These are phyloP conservation scores for Tephrocybe rancida DNA, from an alignment of 768 basidiomycete species.

Conservation along the genomic window DNA sequence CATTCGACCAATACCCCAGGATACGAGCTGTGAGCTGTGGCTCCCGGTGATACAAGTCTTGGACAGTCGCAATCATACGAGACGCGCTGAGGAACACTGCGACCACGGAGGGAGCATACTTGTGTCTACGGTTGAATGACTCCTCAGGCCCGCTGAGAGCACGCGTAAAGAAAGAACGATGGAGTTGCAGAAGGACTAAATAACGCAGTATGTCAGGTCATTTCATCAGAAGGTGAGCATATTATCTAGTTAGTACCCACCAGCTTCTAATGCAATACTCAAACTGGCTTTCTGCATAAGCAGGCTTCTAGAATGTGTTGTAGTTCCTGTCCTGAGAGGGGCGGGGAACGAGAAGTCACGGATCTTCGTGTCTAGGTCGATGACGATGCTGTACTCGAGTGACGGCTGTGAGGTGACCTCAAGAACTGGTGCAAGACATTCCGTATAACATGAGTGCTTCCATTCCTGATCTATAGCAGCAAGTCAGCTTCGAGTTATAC, in stretches of 20 bases:
- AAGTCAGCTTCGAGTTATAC: not conserved
- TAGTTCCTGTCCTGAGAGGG: slow-evolving; percentile 42
- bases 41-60: slow-evolving; percentile 57
- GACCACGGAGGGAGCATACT: slow-evolving; percentile 70
- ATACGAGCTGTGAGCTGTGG: slow-evolving; percentile 60
- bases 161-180: slow-evolving; percentile 68
- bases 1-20: slow-evolving; percentile 55
- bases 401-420: slow-evolving; percentile 58
- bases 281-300: slow-evolving; percentile 64
- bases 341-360: slow-evolving; percentile 63
- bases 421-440: slow-evolving; percentile 64
- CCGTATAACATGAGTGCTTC: slow-evolving; percentile 64
- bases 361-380: slow-evolving; percentile 59
- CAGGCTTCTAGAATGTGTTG: slow-evolving; percentile 42
- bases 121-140: slow-evolving; percentile 62
- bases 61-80: slow-evolving; percentile 62
- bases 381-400: slow-evolving; percentile 48
- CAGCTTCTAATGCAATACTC: slow-evolving; percentile 62
- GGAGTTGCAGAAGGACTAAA: slow-evolving; percentile 65
- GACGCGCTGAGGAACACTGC: slow-evolving; percentile 68
- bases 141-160: slow-evolving; percentile 60
- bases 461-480: slow-evolving; percentile 62
- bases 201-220: not conserved
- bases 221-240: not conserved
- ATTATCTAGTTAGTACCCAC: slow-evolving; percentile 32